Evolutionary conservation across 2,329 filamentous ascomycete genomes (phyloP).

Genomic region (Aureobasidium leucospermi): DNA sequence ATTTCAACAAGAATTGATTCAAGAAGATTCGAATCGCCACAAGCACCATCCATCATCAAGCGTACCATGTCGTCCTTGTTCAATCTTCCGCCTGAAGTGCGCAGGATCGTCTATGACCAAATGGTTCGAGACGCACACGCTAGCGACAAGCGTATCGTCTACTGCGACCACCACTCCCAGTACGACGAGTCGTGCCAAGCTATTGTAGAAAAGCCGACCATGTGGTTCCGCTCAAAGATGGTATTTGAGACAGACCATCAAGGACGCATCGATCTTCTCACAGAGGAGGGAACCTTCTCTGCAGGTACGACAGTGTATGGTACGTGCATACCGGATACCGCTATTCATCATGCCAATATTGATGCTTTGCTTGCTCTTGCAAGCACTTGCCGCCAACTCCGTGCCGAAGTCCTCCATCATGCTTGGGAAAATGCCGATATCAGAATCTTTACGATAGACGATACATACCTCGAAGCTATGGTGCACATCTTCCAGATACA

Average conservation of each 20-base stretch:
- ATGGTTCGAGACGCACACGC: neutral
- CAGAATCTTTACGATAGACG: neutral
- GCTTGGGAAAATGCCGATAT: neutral
- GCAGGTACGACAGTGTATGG: neutral
- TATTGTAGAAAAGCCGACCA: neutral
- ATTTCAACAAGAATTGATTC: no score
- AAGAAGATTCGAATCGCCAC: no score
- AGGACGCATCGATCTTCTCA: neutral
- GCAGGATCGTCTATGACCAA: neutral
- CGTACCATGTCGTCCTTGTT: no score
- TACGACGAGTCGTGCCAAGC: neutral
- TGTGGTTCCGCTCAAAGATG: neutral
- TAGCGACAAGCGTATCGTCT: neutral
- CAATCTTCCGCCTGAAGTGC: neutral
- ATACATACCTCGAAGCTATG: neutral
- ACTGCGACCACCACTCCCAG: neutral
- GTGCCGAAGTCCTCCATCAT: neutral
- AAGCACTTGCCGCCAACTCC: neutral
- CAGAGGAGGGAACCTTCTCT: neutral
- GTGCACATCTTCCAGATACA: neutral
- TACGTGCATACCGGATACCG: neutral
- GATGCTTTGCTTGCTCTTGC: neutral
- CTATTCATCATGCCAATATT: neutral
- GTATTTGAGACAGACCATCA: neutral
- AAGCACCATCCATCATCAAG: no score